These are phyloP conservation scores for Petrea volubilis DNA, from an alignment of 257 asterid species.

Conservation along the genomic window DNA sequence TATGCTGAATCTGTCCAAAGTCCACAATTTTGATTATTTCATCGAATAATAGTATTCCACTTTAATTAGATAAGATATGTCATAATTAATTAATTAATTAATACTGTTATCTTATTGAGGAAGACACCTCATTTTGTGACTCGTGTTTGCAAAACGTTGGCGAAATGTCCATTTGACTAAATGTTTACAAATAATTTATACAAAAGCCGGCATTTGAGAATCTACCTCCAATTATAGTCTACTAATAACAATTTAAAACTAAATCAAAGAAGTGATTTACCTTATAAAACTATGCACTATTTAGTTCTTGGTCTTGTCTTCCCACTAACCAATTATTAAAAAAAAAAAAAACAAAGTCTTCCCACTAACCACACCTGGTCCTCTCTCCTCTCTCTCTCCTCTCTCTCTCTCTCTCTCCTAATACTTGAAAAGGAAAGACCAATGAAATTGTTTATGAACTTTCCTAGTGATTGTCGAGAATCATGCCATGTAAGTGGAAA, in stretches of 20 bases:
- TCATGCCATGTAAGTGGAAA: conserved; percentile 8
- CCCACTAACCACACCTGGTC: conserved; percentile 12
- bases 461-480: not conserved
- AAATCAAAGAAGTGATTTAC: not conserved
- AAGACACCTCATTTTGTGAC: not conserved
- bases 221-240: not conserved
- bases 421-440: no score
- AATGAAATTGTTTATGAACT: not conserved
- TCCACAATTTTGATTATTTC: not conserved
- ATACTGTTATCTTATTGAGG: not conserved
- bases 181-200: not conserved
- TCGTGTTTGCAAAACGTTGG: not conserved
- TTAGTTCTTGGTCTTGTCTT: not conserved
- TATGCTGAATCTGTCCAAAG: not conserved
- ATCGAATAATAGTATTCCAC: not conserved
- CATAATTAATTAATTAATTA: not conserved
- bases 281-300: not conserved
- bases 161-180: not conserved
- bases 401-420: not conserved
- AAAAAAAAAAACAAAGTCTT: no score
- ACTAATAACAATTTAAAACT: not conserved
- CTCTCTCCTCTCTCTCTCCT: not conserved
- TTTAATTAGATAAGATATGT: not conserved
- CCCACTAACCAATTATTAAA: conserved; percentile 16
- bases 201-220: conserved; percentile 1